Evolutionary conservation across 2,329 filamentous ascomycete genomes (phyloP), one percentile per base, ranked within the genome.

Genomic region (Hypoxylon sp.): DNA sequence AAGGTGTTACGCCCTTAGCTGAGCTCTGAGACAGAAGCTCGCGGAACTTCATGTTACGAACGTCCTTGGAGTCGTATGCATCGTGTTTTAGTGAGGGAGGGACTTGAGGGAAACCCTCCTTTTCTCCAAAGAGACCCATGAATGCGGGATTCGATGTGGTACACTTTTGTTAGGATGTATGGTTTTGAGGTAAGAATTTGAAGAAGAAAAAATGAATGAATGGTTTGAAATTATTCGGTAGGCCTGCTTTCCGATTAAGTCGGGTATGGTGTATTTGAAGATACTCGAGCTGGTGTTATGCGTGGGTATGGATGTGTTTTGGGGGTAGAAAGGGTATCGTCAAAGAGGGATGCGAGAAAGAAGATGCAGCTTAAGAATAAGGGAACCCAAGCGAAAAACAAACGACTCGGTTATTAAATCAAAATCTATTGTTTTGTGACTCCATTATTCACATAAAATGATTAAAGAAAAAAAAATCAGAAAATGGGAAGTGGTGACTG

Each of bases 1-100:
- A 98, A 65, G 95, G 94, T 68, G 93, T 97, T 74, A 73, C 70
- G 91, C 85, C 75, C 87, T 87, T 76, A 87, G 87, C 77, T 87
- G 85, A 67, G 91, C 89, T 76, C 83, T 84, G 76, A 85, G 75
- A 68, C 67, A 70, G 64, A 20, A 68, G 44, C 32, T 67, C 59
- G 34, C 64, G 67, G 17, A 65, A 30, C 59, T 64, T 68, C 65
- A 64, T 65, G 8, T 49, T 51, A 56, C 62, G 52, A 32, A 57
- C 37, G 17, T 64, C 69, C 49, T 75, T 70, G 59, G 75, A 72
- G 54, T 78, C 73, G 68, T 74, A 77, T 28, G 73, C 68, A 53
- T 72, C 65, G 65, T 72, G 65, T 61, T 73, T 61, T 46, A 76
- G 71, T 19, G 72, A 71, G 4, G 71, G 44, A 7, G 78, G 78